Evolutionary conservation across 2,329 filamentous ascomycete genomes (phyloP).

Genomic region (Ophiostoma quercus): DNA sequence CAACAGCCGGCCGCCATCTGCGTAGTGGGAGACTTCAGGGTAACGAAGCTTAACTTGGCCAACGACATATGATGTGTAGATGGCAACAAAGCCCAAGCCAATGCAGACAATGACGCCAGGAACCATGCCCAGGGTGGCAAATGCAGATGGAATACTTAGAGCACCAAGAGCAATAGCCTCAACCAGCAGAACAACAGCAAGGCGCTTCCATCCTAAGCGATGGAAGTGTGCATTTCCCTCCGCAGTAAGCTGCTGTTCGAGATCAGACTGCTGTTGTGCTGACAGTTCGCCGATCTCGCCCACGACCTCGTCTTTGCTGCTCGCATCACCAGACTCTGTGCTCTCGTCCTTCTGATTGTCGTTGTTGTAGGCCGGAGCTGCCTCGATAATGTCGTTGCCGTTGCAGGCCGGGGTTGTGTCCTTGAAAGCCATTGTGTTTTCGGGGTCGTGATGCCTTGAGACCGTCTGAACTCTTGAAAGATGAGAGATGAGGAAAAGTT

Average conservation of each 20-base stretch:
- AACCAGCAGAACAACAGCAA: constrained; percentile 6
- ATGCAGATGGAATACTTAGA: constrained; percentile 14
- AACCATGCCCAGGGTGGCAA: constrained; percentile 12
- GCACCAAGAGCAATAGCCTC: constrained; percentile 15
- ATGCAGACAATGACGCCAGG: constrained; percentile 11
- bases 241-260: constrained; percentile 11
- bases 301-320: constrained; percentile 4
- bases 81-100: constrained; percentile 6
- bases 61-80: constrained; percentile 14
- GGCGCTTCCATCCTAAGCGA: constrained; percentile 12
- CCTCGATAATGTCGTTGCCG: constrained; percentile 5
- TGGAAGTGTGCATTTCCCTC: constrained; percentile 12
- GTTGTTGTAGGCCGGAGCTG: neutral
- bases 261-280: constrained; percentile 5
- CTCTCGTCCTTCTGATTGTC: constrained; percentile 9
- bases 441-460: neutral
- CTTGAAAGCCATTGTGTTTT: neutral
- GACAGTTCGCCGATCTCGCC: constrained; percentile 9
- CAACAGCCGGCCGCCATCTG: neutral
- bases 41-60: constrained; percentile 12
- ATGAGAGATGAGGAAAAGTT: neutral
- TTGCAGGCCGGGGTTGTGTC: neutral
- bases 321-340: neutral
- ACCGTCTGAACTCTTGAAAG: neutral
- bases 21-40: constrained; percentile 12